These are phyloP conservation scores for Aureobasidium namibiae DNA, from an alignment of 2,329 filamentous ascomycete species.

Conservation along the genomic window DNA sequence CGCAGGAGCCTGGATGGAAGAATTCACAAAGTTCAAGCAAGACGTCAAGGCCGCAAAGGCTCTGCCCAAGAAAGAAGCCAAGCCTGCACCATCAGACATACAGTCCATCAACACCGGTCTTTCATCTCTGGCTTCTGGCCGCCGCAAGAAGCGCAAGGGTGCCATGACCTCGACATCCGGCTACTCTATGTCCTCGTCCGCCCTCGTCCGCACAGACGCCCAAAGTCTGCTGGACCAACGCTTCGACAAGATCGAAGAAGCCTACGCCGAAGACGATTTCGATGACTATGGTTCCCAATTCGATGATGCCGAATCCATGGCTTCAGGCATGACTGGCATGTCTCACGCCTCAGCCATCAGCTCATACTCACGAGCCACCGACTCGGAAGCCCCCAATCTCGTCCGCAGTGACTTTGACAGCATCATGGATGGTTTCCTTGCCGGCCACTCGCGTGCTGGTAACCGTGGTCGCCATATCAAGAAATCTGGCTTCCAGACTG, in stretches of 20 bases:
- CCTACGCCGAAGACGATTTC: constrained; percentile 54
- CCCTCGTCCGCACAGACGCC: constrained; percentile 79
- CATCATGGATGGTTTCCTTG: constrained; percentile 90
- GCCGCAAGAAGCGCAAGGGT: constrained; percentile 90
- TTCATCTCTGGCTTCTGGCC: constrained; percentile 65
- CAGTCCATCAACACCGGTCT: constrained; percentile 64
- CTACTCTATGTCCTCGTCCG: constrained; percentile 88
- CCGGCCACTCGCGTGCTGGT: constrained; percentile 55
- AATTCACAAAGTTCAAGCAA: constrained; percentile 86
- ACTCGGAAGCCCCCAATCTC: constrained; percentile 39
- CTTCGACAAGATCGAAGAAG: constrained; percentile 83
- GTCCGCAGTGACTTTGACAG: constrained; percentile 73
- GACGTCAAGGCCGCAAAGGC: constrained; percentile 38
- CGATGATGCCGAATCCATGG: constrained; percentile 36
- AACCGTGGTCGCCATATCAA: constrained; percentile 60
- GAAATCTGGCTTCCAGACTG: constrained; percentile 71
- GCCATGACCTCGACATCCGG: constrained; percentile 79
- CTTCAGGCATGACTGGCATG: constrained; percentile 36
- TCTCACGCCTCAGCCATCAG: constrained; percentile 24
- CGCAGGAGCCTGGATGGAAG: constrained; percentile 78
- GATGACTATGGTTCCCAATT: constrained; percentile 23
- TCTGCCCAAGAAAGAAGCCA: constrained; percentile 29
- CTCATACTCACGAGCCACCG: constrained; percentile 25
- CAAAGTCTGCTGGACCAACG: constrained; percentile 76
- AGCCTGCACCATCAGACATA: constrained; percentile 50